Conservation (phyloP, 495 filamentous ascomycete genomes). For the Penicillium goetzii region DNA sequence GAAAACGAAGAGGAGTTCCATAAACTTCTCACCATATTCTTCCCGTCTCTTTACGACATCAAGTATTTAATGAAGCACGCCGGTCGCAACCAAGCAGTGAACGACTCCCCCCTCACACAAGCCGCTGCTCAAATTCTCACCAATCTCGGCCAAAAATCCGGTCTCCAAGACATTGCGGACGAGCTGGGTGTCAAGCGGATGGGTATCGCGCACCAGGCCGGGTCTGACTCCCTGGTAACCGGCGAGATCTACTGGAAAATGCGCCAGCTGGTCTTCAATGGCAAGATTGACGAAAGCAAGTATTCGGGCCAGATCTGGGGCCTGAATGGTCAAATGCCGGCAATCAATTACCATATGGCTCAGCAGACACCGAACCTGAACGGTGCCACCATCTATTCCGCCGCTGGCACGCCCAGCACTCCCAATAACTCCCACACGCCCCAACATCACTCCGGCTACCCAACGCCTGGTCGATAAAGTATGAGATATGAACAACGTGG, state of each 20-base stretch:
- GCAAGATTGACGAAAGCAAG: slow-evolving; percentile 71
- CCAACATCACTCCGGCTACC: slow-evolving; percentile 51
- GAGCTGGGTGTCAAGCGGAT: slow-evolving; percentile 85
- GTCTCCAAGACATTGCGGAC: slow-evolving; percentile 91
- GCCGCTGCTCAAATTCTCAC: slow-evolving; percentile 69
- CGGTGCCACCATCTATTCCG: slow-evolving; percentile 58
- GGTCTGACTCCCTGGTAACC: slow-evolving; percentile 87
- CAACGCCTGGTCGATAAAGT: slow-evolving; percentile 66
- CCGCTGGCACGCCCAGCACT: slow-evolving; percentile 69
- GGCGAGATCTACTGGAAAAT: slow-evolving; percentile 92
- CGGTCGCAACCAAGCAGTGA: slow-evolving; percentile 64
- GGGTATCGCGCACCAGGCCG: slow-evolving; percentile 85
- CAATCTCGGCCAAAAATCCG: slow-evolving; percentile 82
- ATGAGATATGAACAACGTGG: slow-evolving; percentile 30
- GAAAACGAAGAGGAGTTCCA: slow-evolving; percentile 88
- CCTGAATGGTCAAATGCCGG: slow-evolving; percentile 64
- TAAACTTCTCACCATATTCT: slow-evolving; percentile 81
- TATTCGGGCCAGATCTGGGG: slow-evolving; percentile 89
- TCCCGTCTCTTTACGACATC: slow-evolving; percentile 91
- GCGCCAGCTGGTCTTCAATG: slow-evolving; percentile 82
- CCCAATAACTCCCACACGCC: slow-evolving; percentile 67
- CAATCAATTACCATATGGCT: slow-evolving; percentile 50
- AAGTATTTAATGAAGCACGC: slow-evolving; percentile 95
- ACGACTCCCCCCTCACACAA: slow-evolving; percentile 61
- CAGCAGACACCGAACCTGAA: slow-evolving; percentile 59